Evolutionary conservation across 169 alveolate genomes (phyloP), one percentile per base, ranked within the genome.

Genomic region (Eimeria praecox): DNA sequence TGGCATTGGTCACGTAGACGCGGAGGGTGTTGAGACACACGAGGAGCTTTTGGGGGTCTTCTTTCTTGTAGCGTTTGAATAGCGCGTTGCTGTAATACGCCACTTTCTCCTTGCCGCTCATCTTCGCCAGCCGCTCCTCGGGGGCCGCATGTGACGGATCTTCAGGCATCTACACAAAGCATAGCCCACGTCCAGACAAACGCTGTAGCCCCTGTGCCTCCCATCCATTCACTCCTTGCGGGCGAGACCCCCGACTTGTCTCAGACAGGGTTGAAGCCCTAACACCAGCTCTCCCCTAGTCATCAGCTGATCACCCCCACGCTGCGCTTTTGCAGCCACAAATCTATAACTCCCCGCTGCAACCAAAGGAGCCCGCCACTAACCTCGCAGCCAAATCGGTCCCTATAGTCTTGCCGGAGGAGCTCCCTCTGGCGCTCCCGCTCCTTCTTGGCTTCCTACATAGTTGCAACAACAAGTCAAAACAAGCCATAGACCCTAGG

Each of bases 361-460:
- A 24, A 64, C 38, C 75, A 30, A n/a, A 64, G 42, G 75, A 24
- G 75, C 77, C 77, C 40, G 40, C 33, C 54, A 33, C 92, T 33
- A n/a, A 82, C 96, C 96, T 92, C 96, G 77, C 96, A 92, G 92
- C 98, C 97, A 69, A 97, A 97, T 62, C 98, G 90, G 42, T 96
- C 97, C 46, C 96, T 94, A 95, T 96, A 97, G 16, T 97, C 98
- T 33, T 95, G 95, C 3, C 95, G 93, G 35, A 97, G 83, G 40
- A 97, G 83, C 82, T 93, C 96, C 10, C 96, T 78, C 82, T 97
- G 98, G 54, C 98, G 96, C 54, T 96, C 96, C 49, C 97, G 86
- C 44, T 97, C 98, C 18, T 62, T 95, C 87, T 94, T 96, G 62
- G 96, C 97, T 24, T 88, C 97, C 96, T 94, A 52, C 18, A 49